phyloP scores from a whole-genome alignment of 2,329 filamentous ascomycete species.

The Juglanconis juglandina region DNA sequence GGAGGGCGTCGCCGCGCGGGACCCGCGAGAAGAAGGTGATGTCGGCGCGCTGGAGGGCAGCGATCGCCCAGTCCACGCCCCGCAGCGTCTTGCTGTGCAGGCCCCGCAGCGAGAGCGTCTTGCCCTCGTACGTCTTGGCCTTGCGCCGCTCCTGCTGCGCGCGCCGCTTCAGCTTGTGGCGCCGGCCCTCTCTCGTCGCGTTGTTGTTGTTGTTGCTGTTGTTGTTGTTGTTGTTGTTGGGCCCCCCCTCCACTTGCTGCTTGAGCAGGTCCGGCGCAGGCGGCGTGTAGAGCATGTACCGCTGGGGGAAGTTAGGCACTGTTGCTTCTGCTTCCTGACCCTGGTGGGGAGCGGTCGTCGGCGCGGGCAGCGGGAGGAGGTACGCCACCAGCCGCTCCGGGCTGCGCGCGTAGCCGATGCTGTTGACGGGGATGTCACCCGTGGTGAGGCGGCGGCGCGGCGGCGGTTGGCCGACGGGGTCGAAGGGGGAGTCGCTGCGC shows the following conservation, averaged over 20 bases:
- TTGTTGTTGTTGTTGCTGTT: neutral
- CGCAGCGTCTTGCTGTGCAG: conserved; percentile 8
- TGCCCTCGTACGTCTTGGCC: conserved; percentile 11
- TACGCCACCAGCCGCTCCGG: conserved; percentile 2
- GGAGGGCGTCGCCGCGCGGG: neutral
- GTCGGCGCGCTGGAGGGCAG: conserved; percentile 2
- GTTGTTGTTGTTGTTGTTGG: too few species aligned
- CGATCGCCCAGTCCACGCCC: conserved; percentile 4
- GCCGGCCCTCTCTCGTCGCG: conserved; percentile 2
- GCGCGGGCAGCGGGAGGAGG: conserved; percentile 1
- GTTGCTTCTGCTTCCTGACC: neutral
- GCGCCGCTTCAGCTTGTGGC: conserved; percentile 5
- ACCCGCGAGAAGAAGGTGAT: conserved; percentile 11
- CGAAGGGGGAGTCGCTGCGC: neutral
- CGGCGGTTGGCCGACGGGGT: neutral
- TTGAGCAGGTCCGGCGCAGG: conserved; percentile 9
- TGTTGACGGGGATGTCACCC: conserved; percentile 2
- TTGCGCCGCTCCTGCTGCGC: neutral
- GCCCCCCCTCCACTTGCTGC: neutral
- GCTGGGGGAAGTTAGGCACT: neutral
- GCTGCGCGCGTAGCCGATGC: neutral
- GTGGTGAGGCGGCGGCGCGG: conserved; percentile 10
- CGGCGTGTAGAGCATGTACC: conserved; percentile 11
- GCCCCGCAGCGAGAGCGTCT: conserved; percentile 1
- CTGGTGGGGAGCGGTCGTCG: neutral